Evolutionary conservation across 1,284 basidiomycete species (phyloP), one percentile per base, ranked within the genome.

Genomic region (Tilletia caries): DNA sequence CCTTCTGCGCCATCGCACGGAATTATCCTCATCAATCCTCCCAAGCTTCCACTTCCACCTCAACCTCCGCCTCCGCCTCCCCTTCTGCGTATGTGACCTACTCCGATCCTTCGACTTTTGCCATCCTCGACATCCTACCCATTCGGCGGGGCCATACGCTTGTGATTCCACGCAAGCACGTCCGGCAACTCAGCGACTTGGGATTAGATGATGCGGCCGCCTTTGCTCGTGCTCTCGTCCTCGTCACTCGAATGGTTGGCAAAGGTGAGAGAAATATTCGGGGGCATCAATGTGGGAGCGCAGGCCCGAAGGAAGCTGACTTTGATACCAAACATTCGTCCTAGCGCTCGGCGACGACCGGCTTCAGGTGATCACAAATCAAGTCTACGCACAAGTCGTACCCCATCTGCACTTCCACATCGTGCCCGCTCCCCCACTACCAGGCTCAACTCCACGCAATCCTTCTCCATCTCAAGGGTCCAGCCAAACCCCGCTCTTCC

Each of bases 361-460:
- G n/a, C 23, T 78, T 54, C 76, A 78, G n/a, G 74, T 76, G 27
- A 73, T 75, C 60, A 75, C 76, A 1, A 78, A 81, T 69, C 90
- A 92, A 81, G 90, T 91, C 80, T 91, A 92, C 76, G 90, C 89
- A 0, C 90, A 92, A 78, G 89, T 89, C 5, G 90, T 92, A 2
- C 88, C 88, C n/a, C 91, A 92, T 84, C 90, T 91, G 10, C 91
- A 91, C 79, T 91, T 89, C 76, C 91, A 92, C 80, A 87, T 92
- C 70, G 89, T 92, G 48, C 91, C 91, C 0, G 90, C 91, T 1
- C 90, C 90, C 1, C 83, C 74, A 27, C 85, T 87, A 54, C 67
- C 76, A n/a, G 83, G 75, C 65, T 68, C 81, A 6, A 58, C 78
- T 54, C 8, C 25, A 27, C 25, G 8, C 23, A 67, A 50, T 2